Base-by-base conservation (phyloP, 352 stramenopile species). In the Albugo laibachii region DNA sequence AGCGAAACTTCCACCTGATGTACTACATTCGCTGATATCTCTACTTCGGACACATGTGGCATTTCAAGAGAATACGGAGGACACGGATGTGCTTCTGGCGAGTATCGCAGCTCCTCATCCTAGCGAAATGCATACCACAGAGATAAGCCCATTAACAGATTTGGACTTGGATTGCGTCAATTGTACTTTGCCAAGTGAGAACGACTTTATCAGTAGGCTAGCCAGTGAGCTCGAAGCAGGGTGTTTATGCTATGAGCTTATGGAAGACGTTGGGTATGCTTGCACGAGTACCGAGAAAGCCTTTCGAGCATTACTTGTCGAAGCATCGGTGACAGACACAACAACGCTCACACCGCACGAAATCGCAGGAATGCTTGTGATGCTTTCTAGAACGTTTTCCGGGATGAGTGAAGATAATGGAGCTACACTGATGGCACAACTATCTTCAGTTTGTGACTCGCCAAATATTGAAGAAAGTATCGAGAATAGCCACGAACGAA, bases 231-330 rank as follows among this genome's bases (percentile, higher is more conserved):
- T 93, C 44, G 69, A 66, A 27, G 59, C 61, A 0, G 85, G 73
- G 47, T 88, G 76, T 40, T 44, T 93, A 24, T 93, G 93, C 51
- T 91, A 88, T 49, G 80, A 93, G 34, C 57, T 95, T 35, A 87
- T 95, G 79, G 78, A 89, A 54, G 83, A 95, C 40, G 77, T 95
- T 13, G 83, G 83, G 8, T 91, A 92, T 56, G 67, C 70, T 40
- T 83, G 70, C 50, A 92, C 80, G 46, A 71, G 78, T 21, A 83
- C 65, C 14, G 41, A 76, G 8, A 69, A 81, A 48, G 62, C 77
- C 13, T 89, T 95, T 54, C 78, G 81, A 14, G 81, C 75, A 44
- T 65, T 92, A 16, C 53, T 91, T 45, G 69, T 70, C 3, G 80
- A 95, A 52, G 81, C 80, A 21, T 80, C 80, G 2, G 54, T 93